Evolutionary conservation across 805 yeast genomes (phyloP).

Genomic region (Clavispora vitiphila): DNA sequence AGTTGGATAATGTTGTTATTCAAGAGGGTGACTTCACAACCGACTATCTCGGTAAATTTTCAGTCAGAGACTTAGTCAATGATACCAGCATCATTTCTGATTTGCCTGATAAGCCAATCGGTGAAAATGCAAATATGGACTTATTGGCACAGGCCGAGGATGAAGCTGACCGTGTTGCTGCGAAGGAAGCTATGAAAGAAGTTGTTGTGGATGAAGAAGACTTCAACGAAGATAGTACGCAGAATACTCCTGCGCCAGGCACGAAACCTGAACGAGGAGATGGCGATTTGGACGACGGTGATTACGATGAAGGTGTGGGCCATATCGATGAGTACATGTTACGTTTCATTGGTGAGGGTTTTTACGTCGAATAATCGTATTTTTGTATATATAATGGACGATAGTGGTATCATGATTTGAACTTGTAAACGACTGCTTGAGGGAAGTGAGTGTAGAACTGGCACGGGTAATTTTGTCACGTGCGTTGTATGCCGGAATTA

Average conservation of each 20-base stretch:
- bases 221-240: slow-evolving; percentile 51
- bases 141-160: slow-evolving; percentile 92
- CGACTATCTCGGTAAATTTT: slow-evolving; percentile 84
- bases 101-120: slow-evolving; percentile 40
- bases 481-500: not conserved
- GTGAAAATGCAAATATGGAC: slow-evolving; percentile 37
- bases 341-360: slow-evolving; percentile 79
- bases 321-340: slow-evolving; percentile 98
- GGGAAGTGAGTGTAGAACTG: not conserved
- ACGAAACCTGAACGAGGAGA: slow-evolving; percentile 23
- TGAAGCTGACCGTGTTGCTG: slow-evolving; percentile 86
- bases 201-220: slow-evolving; percentile 82
- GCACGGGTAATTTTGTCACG: not conserved
- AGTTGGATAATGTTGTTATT: slow-evolving; percentile 88
- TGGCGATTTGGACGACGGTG: slow-evolving; percentile 32
- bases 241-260: slow-evolving; percentile 22
- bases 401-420: not conserved
- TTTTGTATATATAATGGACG: not conserved
- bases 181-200: slow-evolving; percentile 82
- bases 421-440: too few species aligned
- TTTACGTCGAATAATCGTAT: slow-evolving; percentile 33
- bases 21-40: slow-evolving; percentile 99
- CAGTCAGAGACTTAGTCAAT: slow-evolving; percentile 81
- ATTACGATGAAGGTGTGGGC: slow-evolving; percentile 60
- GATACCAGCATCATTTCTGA: slow-evolving; percentile 40